Evolutionary conservation across 2,329 filamentous ascomycete species (phyloP).

Genomic region (Botrytis tulipae): DNA sequence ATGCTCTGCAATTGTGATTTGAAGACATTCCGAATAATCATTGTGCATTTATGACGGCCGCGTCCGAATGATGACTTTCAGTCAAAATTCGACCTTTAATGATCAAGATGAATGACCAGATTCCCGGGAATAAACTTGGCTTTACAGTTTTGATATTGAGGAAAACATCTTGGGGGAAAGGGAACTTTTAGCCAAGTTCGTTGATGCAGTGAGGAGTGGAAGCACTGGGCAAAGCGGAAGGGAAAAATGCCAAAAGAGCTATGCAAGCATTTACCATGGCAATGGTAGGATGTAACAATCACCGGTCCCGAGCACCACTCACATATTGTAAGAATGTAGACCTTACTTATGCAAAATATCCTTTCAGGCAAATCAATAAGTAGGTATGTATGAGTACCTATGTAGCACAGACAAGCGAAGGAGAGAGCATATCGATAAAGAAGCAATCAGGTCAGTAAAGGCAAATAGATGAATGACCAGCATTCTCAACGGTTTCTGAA

Average conservation of each 20-base stretch:
- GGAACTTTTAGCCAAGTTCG: not conserved
- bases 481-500: not conserved
- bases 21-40: conserved; percentile 8
- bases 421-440: not conserved
- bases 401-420: conserved; percentile 3
- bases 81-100: not conserved
- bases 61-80: conserved; percentile 8
- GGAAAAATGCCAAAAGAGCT: not conserved
- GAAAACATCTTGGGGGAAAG: not conserved
- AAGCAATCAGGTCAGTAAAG: not conserved
- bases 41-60: not conserved
- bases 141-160: not conserved
- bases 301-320: conserved; percentile 8
- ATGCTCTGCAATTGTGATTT: conserved; percentile 15
- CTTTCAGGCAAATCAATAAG: conserved; percentile 6
- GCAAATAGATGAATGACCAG: conserved; percentile 1
- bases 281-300: conserved; percentile 17
- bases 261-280: conserved; percentile 21
- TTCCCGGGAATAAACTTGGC: not conserved
- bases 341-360: not conserved
- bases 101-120: conserved; percentile 14
- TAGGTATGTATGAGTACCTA: no score
- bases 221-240: not conserved
- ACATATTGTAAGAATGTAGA: not conserved
- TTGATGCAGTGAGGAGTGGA: not conserved